Base-by-base conservation (phyloP, 2,329 filamentous ascomycete species). In the Microdochium nivale region DNA sequence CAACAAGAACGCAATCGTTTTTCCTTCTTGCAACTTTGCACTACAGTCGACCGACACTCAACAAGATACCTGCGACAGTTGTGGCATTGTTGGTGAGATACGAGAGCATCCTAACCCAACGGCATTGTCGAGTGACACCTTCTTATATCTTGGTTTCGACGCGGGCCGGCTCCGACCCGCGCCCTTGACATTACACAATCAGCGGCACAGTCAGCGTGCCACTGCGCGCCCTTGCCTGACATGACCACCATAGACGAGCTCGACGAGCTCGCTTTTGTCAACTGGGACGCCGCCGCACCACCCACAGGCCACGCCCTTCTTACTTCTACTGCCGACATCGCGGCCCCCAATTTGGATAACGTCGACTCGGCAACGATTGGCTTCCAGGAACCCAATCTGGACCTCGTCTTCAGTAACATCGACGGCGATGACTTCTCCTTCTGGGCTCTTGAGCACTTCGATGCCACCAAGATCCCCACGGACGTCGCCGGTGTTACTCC, bases 341-440 rank as follows among this genome's bases (percentile, higher is more conserved):
- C 62, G 47, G 64, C 69, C 37, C 49, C 51, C 35, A 16, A 16
- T 16, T 7, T 16, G 7, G 35, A 40, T 14, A 16, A 16, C 19
- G 14, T 24, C 13, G 9, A 13, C 19, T 13, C 14, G 40, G 37
- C 47, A 40, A 52, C 53, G 40, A 49, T 51, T 21, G 58, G 58
- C 27, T 13, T 27, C 16, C 46, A 47, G 14, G 58, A 63, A 25
- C 59, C 62, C 25, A 62, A 76, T 62, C 72, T 82, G 58, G 76
- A 78, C 53, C 70, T 83, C 16, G 74, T 77, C 32, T 70, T 83
- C 51, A 78, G 72, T 35, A 77, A 81, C 56, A 70, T 76, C 48
- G 73, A 75, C n/a, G 77, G 77, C 37, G 79, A 83, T 55, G 78
- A 82, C 62, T 79, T 80, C 60, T 77, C 78, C 44, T 81, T 80